phyloP scores from a whole-genome alignment of 1,284 basidiomycete genomes.

The Cryptococcus sp. region DNA sequence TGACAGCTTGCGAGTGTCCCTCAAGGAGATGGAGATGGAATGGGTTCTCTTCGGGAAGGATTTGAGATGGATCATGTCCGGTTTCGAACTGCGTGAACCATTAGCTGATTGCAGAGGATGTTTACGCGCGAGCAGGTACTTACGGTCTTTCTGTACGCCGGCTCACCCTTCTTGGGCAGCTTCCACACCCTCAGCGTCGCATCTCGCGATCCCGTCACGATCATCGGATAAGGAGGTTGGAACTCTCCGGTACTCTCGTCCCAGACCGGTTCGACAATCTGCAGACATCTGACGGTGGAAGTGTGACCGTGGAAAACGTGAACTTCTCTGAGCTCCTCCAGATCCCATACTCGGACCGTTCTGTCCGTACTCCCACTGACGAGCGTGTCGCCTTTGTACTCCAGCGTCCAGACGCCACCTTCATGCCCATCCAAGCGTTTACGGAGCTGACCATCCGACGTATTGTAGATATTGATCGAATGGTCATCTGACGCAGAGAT shows the following conservation, averaged over 20 bases:
- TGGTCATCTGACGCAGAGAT: slow-evolving; percentile 75
- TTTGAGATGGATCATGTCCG: slow-evolving; percentile 5
- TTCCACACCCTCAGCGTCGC: slow-evolving; percentile 88
- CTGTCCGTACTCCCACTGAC: slow-evolving; percentile 93
- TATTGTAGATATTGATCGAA: slow-evolving; percentile 88
- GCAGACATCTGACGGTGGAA: slow-evolving; percentile 69
- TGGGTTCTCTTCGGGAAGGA: slow-evolving; percentile 70
- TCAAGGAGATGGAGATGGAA: slow-evolving; percentile 81
- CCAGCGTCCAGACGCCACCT: slow-evolving; percentile 91
- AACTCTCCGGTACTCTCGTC: slow-evolving; percentile 53
- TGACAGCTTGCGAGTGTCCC: slow-evolving; percentile 87
- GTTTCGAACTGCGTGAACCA: no score
- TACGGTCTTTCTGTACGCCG: slow-evolving; percentile 54
- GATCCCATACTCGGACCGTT: slow-evolving; percentile 90
- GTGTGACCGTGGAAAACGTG: slow-evolving; percentile 93
- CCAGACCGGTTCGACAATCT: slow-evolving; percentile 55
- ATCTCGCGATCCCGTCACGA: slow-evolving; percentile 91
- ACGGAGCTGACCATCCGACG: slow-evolving; percentile 71
- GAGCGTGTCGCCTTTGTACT: slow-evolving; percentile 71
- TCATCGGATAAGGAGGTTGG: slow-evolving; percentile 63
- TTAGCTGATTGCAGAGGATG: no score
- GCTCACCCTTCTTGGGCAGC: slow-evolving; percentile 74
- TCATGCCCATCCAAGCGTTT: slow-evolving; percentile 83
- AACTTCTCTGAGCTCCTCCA: slow-evolving; percentile 73
- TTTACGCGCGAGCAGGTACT: slow-evolving; percentile 1